Evolutionary conservation across 2,329 filamentous ascomycete species (phyloP), one percentile per base, ranked within the genome.

Genomic region (Trichoderma atroviride): DNA sequence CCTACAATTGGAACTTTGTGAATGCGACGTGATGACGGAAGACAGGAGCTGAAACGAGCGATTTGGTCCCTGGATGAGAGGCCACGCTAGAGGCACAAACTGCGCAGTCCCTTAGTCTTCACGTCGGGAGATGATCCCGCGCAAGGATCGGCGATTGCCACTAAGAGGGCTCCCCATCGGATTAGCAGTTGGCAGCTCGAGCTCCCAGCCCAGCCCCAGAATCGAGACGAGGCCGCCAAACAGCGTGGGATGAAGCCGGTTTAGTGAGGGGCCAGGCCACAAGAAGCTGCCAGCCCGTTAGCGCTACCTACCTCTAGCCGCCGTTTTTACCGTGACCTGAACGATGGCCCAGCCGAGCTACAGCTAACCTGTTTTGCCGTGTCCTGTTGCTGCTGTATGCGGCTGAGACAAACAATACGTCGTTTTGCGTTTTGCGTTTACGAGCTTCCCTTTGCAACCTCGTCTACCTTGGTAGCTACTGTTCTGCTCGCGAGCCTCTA

Each of bases 391-490:
- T 29, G 55, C 33, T 55, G 4, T 24, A 52, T 29, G 59, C 35
- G 59, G 59, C 59, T 65, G 52, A 65, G 35, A 50, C 40, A 52
- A 50, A n/a, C 40, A 57, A 58, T 58, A n/a, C n/a, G n/a, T n/a
- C n/a, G n/a, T n/a, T n/a, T n/a, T n/a, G 55, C 22, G 40, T 59
- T 37, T 22, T 63, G 16, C 27, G 27, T 47, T 40, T 58, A 11
- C n/a, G 31, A 22, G 13, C 29, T 43, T 66, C 40, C 55, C 24
- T 47, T 37, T 29, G 35, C 37, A 35, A 43, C 19, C 40, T n/a
- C 40, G 40, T 43, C 40, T 43, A 5, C 13, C 5, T 40, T 27
- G 27, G 27, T 27, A 9, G 40, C 7, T 10, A 13, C 53, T 57
- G 11, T 52, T 37, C 53, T 57, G 11, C 37, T 29, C 55, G 22